Percentiles rank a stretch among this genome's conserved stretches.
Conservation (phyloP, 139 green algal genomes). For the Trebouxia sp. region DNA sequence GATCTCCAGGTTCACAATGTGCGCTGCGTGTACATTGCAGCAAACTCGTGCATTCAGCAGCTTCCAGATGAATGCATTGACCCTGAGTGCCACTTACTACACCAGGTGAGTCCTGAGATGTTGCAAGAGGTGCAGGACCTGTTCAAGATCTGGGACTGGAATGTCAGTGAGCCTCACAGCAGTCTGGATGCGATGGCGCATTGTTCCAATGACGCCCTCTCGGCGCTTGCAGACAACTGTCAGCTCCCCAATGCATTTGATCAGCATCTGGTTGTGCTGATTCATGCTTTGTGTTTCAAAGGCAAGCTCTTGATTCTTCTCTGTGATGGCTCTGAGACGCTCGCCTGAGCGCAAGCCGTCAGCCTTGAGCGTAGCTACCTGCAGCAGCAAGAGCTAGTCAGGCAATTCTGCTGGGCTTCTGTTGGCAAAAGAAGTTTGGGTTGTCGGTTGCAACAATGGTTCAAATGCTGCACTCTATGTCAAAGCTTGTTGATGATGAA, state of each 20-base stretch:
- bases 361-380: neutral
- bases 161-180: constrained; percentile 3
- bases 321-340: neutral
- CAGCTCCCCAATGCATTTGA: constrained; percentile 3
- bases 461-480: no score
- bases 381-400: neutral
- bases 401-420: neutral
- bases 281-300: neutral
- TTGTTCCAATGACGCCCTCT: neutral
- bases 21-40: no score
- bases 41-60: no score
- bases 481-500: neutral
- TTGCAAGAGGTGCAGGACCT: neutral
- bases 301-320: neutral
- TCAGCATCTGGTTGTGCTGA: neutral
- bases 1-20: no score
- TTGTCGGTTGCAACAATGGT: neutral
- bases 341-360: neutral
- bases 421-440: neutral
- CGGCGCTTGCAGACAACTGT: neutral
- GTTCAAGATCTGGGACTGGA: neutral
- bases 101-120: no score
- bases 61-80: no score
- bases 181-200: neutral
- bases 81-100: no score